Evolutionary conservation across 805 yeast species (phyloP).

Genomic region (Komagataella kurtzmanii): DNA sequence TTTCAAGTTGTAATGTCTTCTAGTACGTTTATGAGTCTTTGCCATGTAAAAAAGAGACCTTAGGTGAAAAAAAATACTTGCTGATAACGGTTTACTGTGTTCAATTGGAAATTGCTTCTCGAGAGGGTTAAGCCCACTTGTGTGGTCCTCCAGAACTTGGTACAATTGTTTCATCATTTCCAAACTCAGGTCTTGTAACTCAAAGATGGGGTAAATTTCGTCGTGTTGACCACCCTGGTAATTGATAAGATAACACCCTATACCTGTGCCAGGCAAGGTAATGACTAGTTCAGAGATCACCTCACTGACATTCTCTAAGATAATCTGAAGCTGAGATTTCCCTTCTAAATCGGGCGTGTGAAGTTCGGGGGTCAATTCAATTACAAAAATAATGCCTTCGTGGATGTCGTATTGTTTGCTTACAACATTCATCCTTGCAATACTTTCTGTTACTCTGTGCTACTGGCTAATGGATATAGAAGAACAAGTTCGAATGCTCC

Average conservation of each 20-base stretch:
- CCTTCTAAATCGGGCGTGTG: conserved; percentile 18
- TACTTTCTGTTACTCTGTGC: neutral
- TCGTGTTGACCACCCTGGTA: conserved; percentile 22
- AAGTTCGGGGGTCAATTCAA: conserved; percentile 29
- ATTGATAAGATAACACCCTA: conserved; percentile 59
- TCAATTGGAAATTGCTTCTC: conserved; percentile 16
- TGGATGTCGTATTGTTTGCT: conserved; percentile 29
- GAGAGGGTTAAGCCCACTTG: conserved; percentile 5
- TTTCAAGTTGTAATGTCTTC: conserved; percentile 31
- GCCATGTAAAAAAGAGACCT: conserved; percentile 38
- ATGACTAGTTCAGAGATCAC: conserved; percentile 55
- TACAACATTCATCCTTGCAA: neutral
- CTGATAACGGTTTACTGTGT: conserved; percentile 10
- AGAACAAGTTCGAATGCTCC: too few species aligned
- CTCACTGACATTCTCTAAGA: conserved; percentile 43
- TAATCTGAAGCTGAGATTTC: conserved; percentile 32
- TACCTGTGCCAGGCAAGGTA: conserved; percentile 52
- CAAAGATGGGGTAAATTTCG: conserved; percentile 37
- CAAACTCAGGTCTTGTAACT: conserved; percentile 40
- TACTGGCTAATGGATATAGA: too few species aligned
- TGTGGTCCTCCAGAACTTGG: conserved; percentile 32
- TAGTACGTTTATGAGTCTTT: conserved; percentile 22
- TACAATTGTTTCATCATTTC: conserved; percentile 42
- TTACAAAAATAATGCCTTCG: conserved; percentile 44
- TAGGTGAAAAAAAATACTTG: conserved; percentile 29